Evolutionary conservation across 108 stramenopile species (phyloP).

Genomic region (Fistulifera pelliculosa): DNA sequence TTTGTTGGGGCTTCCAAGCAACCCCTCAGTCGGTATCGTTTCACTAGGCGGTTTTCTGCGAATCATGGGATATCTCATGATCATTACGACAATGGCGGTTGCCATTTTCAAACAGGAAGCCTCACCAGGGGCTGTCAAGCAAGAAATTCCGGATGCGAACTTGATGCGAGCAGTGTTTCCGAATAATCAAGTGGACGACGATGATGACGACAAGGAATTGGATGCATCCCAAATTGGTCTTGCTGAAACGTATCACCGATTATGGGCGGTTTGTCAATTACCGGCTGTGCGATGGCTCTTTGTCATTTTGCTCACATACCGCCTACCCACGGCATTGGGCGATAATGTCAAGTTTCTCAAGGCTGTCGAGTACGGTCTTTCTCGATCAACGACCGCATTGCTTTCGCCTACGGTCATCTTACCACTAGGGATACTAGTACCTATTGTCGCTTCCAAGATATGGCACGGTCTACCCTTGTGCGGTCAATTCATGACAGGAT

Average conservation of each 20-base stretch:
- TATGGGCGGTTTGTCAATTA: constrained; percentile 77
- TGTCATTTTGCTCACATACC: constrained; percentile 83
- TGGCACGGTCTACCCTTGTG: constrained; percentile 62
- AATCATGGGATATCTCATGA: constrained; percentile 91
- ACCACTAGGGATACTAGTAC: constrained; percentile 81
- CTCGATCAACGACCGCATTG: constrained; percentile 77
- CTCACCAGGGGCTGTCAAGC: not conserved
- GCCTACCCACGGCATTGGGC: constrained; percentile 68
- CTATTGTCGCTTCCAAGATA: constrained; percentile 63
- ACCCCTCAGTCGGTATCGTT: constrained; percentile 61
- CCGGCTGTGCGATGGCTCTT: constrained; percentile 79
- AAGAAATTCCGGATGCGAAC: not conserved
- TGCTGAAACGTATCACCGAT: constrained; percentile 73
- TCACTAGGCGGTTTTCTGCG: constrained; percentile 82
- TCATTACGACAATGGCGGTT: constrained; percentile 80
- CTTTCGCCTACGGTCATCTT: constrained; percentile 77
- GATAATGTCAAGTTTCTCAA: constrained; percentile 90
- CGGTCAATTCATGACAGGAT: constrained; percentile 75
- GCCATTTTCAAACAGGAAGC: constrained; percentile 85
- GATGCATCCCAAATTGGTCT: constrained; percentile 80
- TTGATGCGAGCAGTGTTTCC: not conserved
- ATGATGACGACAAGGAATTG: constrained; percentile 73
- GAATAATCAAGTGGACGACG: constrained; percentile 12
- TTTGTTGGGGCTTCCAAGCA: constrained; percentile 45
- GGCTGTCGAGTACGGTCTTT: constrained; percentile 76